These are phyloP conservation scores for Boletus semigastroideus DNA, from an alignment of 1,284 basidiomycete genomes.

Conservation along the genomic window DNA sequence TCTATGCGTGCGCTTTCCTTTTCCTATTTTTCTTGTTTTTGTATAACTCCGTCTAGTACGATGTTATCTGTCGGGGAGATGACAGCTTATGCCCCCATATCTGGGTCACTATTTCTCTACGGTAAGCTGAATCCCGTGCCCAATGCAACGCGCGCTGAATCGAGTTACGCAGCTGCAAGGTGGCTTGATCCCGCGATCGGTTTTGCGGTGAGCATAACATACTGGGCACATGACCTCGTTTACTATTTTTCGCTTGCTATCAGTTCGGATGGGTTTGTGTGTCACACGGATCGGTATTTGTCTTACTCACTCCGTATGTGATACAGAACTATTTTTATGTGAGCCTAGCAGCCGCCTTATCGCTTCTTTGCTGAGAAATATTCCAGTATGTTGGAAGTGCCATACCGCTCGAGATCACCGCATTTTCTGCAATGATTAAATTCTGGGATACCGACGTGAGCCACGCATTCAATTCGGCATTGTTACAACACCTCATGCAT, in stretches of 20 bases:
- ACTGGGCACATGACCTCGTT: slow-evolving; percentile 1
- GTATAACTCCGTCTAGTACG: slow-evolving; percentile 39
- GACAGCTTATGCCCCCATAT: slow-evolving; percentile 70
- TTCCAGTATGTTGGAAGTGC: slow-evolving; percentile 44
- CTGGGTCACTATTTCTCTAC: slow-evolving; percentile 73
- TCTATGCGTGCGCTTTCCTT: slow-evolving; percentile 50
- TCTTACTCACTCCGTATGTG: slow-evolving; percentile 5
- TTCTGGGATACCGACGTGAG: slow-evolving; percentile 74
- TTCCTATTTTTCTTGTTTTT: background rate
- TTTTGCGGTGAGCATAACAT: slow-evolving; percentile 48
- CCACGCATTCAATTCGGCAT: background rate
- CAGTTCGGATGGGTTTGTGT: slow-evolving; percentile 50
- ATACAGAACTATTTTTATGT: slow-evolving; percentile 28
- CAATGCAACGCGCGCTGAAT: background rate
- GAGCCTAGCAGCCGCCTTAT: background rate
- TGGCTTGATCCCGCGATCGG: slow-evolving; percentile 78
- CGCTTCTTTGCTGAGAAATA: background rate
- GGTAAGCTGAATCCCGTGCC: slow-evolving; percentile 31
- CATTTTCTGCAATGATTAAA: slow-evolving; percentile 69
- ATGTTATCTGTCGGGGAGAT: slow-evolving; percentile 68
- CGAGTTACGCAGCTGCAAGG: slow-evolving; percentile 46
- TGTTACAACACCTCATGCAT: background rate
- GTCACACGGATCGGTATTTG: background rate
- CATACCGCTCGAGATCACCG: slow-evolving; percentile 74
- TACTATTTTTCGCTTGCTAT: background rate